Base-by-base conservation (phyloP, 192 early-diverging fungal genomes). In the Rhizoclosmatium sp. region DNA sequence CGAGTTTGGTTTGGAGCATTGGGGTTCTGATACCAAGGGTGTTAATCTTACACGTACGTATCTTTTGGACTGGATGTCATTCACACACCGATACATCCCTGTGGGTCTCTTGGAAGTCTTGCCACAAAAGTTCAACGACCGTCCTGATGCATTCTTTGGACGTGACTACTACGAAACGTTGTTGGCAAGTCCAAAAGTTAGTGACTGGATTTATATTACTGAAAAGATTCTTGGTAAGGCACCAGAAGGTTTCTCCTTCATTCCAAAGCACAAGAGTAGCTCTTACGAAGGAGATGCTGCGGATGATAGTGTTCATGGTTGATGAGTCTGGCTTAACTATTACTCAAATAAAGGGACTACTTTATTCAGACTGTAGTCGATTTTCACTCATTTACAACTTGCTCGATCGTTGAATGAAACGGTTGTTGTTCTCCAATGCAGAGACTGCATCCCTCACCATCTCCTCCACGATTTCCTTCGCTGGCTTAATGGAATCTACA, bases 241-340 rank as follows among this genome's bases (percentile, higher is more conserved):
- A 3, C 95, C 95, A 47, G 92, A 90, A 4, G 89, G 82, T 71
- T 99, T 98, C 86, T 83, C 82, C 12, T 99, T 99, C 82, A 86
- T 95, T 47, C 98, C 98, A 54, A 99, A 99, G 86, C 96, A 98
- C 87, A 95, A 94, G 81, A 88, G 92, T 56, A 98, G 95, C 81
- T 92, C 96, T 48, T 92, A 92, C 67, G 89, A 91, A 64, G 59
- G 19, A 16, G 72, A 75, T 46, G 59, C 16, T 39, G 49, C 12
- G 46, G 61, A 60, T 31, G 69, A 71, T 5, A 16, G 39, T 7
- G 44, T 75, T 19, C 72, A 75, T 39, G 69, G 69, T 10, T 71
- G 56, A 71, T 54, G 51, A 31, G 31, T 31, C 0, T 31, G 31
- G 31, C 31, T 0, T 0, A 31, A 31, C 31, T 31, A 31, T 31